A percentile compares a stretch with the other conserved stretches of the same genome.
Evolutionary conservation across 129 eudicot genomes (phyloP).

Genomic region (Helianthus tuberosus): DNA sequence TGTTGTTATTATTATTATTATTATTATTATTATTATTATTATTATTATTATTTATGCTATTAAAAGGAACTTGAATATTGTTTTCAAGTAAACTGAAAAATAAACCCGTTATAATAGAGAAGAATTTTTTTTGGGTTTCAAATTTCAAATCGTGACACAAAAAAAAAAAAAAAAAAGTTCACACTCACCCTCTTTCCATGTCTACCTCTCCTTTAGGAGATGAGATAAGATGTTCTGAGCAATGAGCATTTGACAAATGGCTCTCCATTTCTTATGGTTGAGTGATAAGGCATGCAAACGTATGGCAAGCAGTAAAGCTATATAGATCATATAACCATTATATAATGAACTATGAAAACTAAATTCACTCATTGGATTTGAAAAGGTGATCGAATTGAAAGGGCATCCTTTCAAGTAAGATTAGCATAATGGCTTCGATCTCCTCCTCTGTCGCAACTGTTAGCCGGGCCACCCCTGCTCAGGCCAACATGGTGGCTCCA

Average conservation of each 20-base stretch:
- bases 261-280: conserved; percentile 22
- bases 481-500: conserved; percentile 62
- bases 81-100: no score
- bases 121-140: background rate
- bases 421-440: conserved; percentile 49
- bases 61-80: background rate
- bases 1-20: no score
- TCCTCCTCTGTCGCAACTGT: conserved; percentile 41
- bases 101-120: background rate
- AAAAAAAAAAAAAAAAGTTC: background rate
- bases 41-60: no score
- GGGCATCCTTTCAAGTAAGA: conserved; percentile 4
- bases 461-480: conserved; percentile 46
- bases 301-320: conserved; percentile 15
- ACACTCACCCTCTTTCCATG: background rate
- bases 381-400: background rate
- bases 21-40: no score
- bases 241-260: conserved; percentile 33
- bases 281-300: conserved; percentile 37
- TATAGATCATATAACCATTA: background rate
- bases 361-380: conserved; percentile 18
- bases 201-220: conserved; percentile 16
- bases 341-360: conserved; percentile 25
- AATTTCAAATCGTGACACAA: background rate
- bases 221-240: conserved; percentile 34